These are phyloP conservation scores for Fusarium sp. DNA, from an alignment of 2,329 filamentous ascomycete species.

Conservation along the genomic window DNA sequence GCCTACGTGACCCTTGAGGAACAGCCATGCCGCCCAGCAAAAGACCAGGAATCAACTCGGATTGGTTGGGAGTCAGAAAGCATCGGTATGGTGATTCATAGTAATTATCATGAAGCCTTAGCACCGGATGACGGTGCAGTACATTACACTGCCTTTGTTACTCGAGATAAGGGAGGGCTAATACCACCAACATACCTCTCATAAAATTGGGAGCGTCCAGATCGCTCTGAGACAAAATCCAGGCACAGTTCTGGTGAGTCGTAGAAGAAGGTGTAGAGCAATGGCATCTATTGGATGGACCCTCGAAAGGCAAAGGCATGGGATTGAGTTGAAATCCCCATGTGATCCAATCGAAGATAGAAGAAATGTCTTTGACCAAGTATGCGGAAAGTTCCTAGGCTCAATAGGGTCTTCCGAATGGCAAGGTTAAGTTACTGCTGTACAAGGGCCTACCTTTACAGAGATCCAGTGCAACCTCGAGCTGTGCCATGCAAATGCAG, in stretches of 20 bases:
- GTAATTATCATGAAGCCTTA: slow-evolving; percentile 14
- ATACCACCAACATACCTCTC: slow-evolving; percentile 27
- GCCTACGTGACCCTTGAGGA: slow-evolving; percentile 27
- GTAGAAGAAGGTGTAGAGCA: slow-evolving; percentile 17
- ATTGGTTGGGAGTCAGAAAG: slow-evolving; percentile 8
- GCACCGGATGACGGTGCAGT: not conserved
- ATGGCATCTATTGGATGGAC: slow-evolving; percentile 14
- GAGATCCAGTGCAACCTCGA: slow-evolving; percentile 35
- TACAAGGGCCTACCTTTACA: slow-evolving; percentile 11
- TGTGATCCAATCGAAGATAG: slow-evolving; percentile 25
- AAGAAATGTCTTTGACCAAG: slow-evolving; percentile 20
- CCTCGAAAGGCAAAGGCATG: slow-evolving; percentile 24
- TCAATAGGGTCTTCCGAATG: slow-evolving; percentile 6
- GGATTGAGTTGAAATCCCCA: slow-evolving; percentile 22
- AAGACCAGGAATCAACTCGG: slow-evolving; percentile 10
- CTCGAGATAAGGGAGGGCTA: slow-evolving; percentile 30
- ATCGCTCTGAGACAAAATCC: slow-evolving; percentile 11
- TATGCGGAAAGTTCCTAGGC: slow-evolving; percentile 30
- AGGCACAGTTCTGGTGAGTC: slow-evolving; percentile 11
- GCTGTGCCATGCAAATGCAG: slow-evolving; percentile 31
- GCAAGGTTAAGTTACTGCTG: not conserved
- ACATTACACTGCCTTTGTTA: slow-evolving; percentile 10
- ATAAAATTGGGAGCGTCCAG: slow-evolving; percentile 18
- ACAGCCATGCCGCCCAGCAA: slow-evolving; percentile 22
- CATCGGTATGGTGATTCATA: slow-evolving; percentile 39